phyloP scores from a whole-genome alignment of 257 asterid genomes.

The Thymus quinquecostatus region DNA sequence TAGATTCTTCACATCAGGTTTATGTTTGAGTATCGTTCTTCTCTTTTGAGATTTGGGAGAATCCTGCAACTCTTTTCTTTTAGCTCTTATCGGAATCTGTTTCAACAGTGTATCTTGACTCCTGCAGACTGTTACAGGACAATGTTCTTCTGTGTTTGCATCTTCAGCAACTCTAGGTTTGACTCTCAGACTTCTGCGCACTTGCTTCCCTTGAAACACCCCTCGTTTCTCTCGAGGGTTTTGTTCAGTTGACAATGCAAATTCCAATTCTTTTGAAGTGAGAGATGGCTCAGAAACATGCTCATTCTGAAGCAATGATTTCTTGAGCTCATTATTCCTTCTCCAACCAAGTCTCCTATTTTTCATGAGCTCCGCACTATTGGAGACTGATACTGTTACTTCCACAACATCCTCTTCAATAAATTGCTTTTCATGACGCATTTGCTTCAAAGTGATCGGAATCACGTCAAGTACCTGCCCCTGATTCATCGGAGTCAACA shows the following conservation, averaged over 20 bases:
- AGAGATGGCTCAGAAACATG: neutral
- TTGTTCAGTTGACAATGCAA: neutral
- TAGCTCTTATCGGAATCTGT: neutral
- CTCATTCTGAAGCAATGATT: neutral
- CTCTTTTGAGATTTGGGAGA: slow-evolving; percentile 5
- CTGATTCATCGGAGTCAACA: too few relatives aligned
- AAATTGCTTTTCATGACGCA: neutral
- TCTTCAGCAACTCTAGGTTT: neutral
- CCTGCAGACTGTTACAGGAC: neutral
- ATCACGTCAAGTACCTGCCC: neutral
- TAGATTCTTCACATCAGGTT: neutral
- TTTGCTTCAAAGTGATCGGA: slow-evolving; percentile 6
- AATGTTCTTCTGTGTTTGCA: neutral
- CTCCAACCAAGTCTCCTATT: slow-evolving; percentile 16
- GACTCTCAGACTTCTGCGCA: slow-evolving; percentile 24
- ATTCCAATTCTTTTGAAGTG: neutral
- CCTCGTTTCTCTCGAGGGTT: neutral
- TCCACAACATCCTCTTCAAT: slow-evolving; percentile 17
- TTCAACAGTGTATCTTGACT: neutral
- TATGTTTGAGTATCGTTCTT: slow-evolving; percentile 22
- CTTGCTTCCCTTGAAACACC: slow-evolving; percentile 19
- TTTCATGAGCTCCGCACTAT: neutral
- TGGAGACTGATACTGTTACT: neutral
- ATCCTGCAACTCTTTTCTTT: slow-evolving; percentile 21
- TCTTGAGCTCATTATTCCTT: slow-evolving; percentile 18